phyloP scores from a whole-genome alignment of 2,329 filamentous ascomycete species.

The Mycosphaerella sp. region DNA sequence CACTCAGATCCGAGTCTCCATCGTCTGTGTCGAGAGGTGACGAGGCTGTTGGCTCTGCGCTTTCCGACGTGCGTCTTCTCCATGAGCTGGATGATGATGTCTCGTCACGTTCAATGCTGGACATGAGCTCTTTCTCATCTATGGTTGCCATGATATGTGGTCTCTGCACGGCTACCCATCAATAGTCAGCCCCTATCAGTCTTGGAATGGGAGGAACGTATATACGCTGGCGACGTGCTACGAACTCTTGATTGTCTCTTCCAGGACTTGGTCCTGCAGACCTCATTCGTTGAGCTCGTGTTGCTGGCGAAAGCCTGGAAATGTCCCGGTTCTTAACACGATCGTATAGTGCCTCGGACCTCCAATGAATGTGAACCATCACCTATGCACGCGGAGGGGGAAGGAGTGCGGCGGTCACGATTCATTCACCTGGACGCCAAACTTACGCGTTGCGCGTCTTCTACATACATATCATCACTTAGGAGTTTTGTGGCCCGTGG shows the following conservation, averaged over 20 bases:
- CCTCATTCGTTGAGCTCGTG: background rate
- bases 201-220: too few species aligned
- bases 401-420: too few species aligned
- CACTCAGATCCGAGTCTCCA: background rate
- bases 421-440: too few species aligned
- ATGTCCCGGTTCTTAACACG: background rate
- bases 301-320: background rate
- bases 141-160: background rate
- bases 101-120: background rate
- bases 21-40: background rate
- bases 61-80: too few species aligned
- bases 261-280: background rate
- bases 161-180: background rate
- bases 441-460: too few species aligned
- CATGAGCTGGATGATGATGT: too few species aligned
- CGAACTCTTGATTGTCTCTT: background rate
- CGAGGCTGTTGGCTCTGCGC: background rate
- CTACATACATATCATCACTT: too few species aligned
- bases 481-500: too few species aligned
- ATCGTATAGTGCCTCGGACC: background rate
- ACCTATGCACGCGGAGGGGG: too few species aligned
- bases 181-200: background rate
- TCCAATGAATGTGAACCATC: too few species aligned
- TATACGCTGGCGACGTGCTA: background rate
- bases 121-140: background rate